Conservation (phyloP, 2,329 filamentous ascomycete species). For the Fusarium siculi region DNA sequence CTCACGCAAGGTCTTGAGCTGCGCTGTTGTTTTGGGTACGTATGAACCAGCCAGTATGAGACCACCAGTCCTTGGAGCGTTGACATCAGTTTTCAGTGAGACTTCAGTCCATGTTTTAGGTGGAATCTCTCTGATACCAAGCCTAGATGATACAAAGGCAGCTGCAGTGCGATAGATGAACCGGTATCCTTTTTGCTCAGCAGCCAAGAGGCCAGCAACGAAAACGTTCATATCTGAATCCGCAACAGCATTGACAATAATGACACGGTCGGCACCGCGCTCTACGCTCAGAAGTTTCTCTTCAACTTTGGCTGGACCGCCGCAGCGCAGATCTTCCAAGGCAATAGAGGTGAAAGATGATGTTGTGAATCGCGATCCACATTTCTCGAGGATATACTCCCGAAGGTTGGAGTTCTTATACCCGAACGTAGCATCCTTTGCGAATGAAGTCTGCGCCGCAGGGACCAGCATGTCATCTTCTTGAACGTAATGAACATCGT, state of each 20-base stretch:
- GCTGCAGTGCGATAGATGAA: conserved; percentile 54
- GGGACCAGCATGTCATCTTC: rapidly evolving
- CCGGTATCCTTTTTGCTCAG: conserved; percentile 44
- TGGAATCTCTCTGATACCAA: conserved; percentile 61
- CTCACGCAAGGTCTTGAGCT: not conserved
- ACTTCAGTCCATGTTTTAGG: conserved; percentile 53
- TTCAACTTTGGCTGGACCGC: not conserved
- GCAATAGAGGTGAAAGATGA: conserved; percentile 47
- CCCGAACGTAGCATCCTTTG: conserved; percentile 66
- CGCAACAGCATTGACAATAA: conserved; percentile 63
- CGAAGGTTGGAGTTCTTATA: conserved; percentile 60
- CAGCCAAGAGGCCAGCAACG: conserved; percentile 57
- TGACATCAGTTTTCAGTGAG: rapidly evolving
- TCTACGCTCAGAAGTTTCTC: not conserved
- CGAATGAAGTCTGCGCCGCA: conserved; percentile 47
- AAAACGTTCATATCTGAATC: conserved; percentile 67
- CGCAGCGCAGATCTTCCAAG: not conserved
- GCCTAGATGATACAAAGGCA: conserved; percentile 56
- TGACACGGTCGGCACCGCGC: conserved; percentile 22
- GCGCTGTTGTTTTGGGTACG: not conserved
- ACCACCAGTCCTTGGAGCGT: not conserved
- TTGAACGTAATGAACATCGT: not conserved
- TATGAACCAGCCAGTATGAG: not conserved
- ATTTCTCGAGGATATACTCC: conserved; percentile 64
- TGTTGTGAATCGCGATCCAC: conserved; percentile 51